Percentiles rank a stretch among this genome's conserved stretches.
These are phyloP conservation scores for Durusdinium trenchii DNA, from an alignment of 73 alveolate genomes.

Conservation along the genomic window DNA sequence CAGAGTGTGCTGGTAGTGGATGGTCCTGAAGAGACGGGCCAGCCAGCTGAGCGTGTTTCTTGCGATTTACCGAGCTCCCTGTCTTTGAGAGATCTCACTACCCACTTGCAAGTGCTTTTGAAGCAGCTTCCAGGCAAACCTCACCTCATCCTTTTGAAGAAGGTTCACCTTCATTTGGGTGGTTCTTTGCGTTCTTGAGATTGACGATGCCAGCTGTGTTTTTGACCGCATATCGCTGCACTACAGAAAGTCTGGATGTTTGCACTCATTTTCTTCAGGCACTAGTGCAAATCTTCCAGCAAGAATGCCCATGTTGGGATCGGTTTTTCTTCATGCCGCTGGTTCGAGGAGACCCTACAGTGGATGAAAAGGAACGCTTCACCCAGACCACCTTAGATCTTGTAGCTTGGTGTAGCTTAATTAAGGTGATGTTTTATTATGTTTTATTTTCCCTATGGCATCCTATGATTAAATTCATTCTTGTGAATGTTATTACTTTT, in stretches of 20 bases:
- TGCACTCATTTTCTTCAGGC: slow-evolving; percentile 43
- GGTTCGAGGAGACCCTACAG: slow-evolving; percentile 15
- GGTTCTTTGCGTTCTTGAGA: background rate
- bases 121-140: slow-evolving; percentile 1
- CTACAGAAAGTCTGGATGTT: slow-evolving; percentile 29
- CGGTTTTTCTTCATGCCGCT: background rate
- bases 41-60: slow-evolving; percentile 14
- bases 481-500: no score
- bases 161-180: background rate
- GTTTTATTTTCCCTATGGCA: no score
- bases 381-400: background rate
- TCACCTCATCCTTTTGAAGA: background rate
- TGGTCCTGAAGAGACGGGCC: background rate
- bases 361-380: slow-evolving; percentile 6
- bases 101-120: background rate
- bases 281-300: background rate
- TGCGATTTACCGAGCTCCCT: background rate
- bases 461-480: no score
- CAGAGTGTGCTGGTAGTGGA: slow-evolving; percentile 32
- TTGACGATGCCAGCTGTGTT: background rate
- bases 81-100: background rate
- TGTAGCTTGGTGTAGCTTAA: no score
- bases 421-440: no score
- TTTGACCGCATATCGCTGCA: slow-evolving; percentile 29
- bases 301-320: background rate